A percentile compares a stretch with the other conserved stretches of the same genome.
Evolutionary conservation across 192 early-diverging fungal species (phyloP).

Genomic region (Phycomyces nitens): DNA sequence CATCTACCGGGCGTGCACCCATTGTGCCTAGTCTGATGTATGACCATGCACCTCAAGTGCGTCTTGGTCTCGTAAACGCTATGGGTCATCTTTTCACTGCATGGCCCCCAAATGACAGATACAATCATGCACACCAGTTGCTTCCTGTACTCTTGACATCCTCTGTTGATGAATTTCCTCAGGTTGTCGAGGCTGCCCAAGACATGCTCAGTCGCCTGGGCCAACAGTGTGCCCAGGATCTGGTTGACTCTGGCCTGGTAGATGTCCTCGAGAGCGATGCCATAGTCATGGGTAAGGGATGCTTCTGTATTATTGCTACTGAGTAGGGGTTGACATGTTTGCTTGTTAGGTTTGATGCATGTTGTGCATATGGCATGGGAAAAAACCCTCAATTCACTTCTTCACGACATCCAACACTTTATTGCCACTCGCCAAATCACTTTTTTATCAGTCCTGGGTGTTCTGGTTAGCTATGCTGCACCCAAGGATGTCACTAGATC

Average conservation of each 20-base stretch:
- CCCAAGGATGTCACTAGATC: background rate
- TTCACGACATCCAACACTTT: background rate
- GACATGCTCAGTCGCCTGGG: background rate
- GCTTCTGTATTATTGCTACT: background rate
- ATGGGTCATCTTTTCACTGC: background rate
- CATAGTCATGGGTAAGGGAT: too few species aligned
- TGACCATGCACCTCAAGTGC: background rate
- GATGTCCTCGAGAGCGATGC: too few species aligned
- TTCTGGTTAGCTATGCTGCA: background rate
- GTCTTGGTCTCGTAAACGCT: background rate
- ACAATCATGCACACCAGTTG: background rate
- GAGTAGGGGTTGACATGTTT: background rate
- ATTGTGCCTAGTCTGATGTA: background rate
- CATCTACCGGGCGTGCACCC: background rate
- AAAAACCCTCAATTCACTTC: background rate
- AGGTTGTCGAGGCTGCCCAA: background rate
- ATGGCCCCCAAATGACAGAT: background rate
- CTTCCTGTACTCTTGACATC: background rate
- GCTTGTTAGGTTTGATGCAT: background rate
- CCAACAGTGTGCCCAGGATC: background rate
- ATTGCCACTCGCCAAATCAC: background rate
- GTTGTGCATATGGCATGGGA: background rate
- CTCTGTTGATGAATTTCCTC: background rate
- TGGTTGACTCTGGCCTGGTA: background rate
- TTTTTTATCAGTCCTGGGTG: background rate